These are phyloP conservation scores for Alternaria arbusti DNA, from an alignment of 2,329 filamentous ascomycete species.

Conservation along the genomic window DNA sequence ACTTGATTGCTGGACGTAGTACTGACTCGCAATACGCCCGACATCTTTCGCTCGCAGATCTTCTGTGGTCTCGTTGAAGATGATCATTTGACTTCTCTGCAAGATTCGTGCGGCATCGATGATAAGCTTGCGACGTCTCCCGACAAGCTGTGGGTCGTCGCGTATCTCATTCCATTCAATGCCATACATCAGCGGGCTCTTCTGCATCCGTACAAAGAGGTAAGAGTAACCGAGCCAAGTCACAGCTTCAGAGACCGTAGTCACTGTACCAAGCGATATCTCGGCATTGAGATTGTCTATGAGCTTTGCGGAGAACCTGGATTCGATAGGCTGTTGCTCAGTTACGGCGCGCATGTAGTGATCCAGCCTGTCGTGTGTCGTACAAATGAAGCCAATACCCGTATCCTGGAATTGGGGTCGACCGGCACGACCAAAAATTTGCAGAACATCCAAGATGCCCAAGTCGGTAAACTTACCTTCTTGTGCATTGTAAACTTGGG, in stretches of 20 bases:
- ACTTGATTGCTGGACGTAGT: slow-evolving; percentile 91
- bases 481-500: slow-evolving; percentile 93
- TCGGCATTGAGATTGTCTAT: slow-evolving; percentile 98
- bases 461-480: slow-evolving; percentile 97
- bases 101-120: slow-evolving; percentile 87
- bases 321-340: slow-evolving; percentile 95
- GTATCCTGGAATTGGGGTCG: slow-evolving; percentile 97
- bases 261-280: slow-evolving; percentile 91
- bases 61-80: slow-evolving; percentile 94
- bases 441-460: slow-evolving; percentile 93
- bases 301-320: slow-evolving; percentile 89
- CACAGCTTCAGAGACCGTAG: slow-evolving; percentile 89
- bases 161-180: slow-evolving; percentile 92
- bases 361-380: slow-evolving; percentile 87
- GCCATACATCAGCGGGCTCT: slow-evolving; percentile 88
- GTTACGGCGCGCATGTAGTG: slow-evolving; percentile 95
- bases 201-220: slow-evolving; percentile 93
- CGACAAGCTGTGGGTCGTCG: slow-evolving; percentile 86
- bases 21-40: slow-evolving; percentile 95
- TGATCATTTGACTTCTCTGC: slow-evolving; percentile 97
- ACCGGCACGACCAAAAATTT: slow-evolving; percentile 98
- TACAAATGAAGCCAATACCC: slow-evolving; percentile 98
- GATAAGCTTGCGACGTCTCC: slow-evolving; percentile 82
- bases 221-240: slow-evolving; percentile 99
- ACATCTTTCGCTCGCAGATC: slow-evolving; percentile 94